These are phyloP conservation scores for Blastocrithidia nonstop DNA, from an alignment of 208 protist species.

Conservation along the genomic window DNA sequence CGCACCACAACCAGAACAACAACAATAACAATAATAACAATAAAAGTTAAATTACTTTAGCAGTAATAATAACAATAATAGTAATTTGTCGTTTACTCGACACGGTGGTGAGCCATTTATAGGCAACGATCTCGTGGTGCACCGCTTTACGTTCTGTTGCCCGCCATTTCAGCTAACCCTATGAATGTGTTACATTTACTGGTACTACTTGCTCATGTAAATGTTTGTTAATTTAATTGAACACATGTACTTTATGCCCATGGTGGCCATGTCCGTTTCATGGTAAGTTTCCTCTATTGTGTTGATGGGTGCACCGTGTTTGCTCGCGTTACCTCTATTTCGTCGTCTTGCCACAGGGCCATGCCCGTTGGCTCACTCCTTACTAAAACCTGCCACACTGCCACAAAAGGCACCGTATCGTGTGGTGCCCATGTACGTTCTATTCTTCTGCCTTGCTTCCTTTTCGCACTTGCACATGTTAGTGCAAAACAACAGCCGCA, in stretches of 20 bases:
- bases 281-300: constrained; percentile 31
- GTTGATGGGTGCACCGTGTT: constrained; percentile 19
- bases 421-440: constrained; percentile 46
- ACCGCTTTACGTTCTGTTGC: constrained; percentile 45
- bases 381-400: constrained; percentile 14
- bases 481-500: constrained; percentile 11
- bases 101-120: constrained; percentile 24
- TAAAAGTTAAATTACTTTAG: neutral
- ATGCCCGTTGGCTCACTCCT: constrained; percentile 14
- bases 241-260: constrained; percentile 72
- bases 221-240: constrained; percentile 38
- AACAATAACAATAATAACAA: constrained; percentile 1
- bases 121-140: constrained; percentile 22
- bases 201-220: constrained; percentile 40
- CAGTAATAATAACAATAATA: neutral
- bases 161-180: constrained; percentile 23
- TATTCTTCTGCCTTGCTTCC: constrained; percentile 36
- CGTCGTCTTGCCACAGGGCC: constrained; percentile 27
- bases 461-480: constrained; percentile 51
- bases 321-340: constrained; percentile 25
- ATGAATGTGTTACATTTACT: constrained; percentile 68
- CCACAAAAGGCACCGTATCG: constrained; percentile 14
- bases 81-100: no score
- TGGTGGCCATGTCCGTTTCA: constrained; percentile 60
- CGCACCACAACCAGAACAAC: neutral